Evolutionary conservation across 352 stramenopile species (phyloP).

Genomic region (Hyaloperonospora brassicae): DNA sequence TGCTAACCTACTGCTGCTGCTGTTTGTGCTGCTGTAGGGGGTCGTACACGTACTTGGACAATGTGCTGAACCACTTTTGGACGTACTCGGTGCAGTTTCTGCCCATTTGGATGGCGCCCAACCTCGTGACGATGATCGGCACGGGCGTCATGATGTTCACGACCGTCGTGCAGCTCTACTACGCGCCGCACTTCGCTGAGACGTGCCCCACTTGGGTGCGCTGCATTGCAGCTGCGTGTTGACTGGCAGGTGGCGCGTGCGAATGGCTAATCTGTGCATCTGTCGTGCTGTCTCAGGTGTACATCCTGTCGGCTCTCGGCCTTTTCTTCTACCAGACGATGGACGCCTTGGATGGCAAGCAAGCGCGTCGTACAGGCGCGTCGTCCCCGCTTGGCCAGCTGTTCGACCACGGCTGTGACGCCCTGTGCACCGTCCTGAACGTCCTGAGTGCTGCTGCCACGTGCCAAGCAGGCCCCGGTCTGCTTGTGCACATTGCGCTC

Average conservation of each 20-base stretch:
- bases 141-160: slow-evolving; percentile 69
- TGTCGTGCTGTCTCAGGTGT: slow-evolving; percentile 30
- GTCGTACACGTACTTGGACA: slow-evolving; percentile 84
- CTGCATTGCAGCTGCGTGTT: not conserved
- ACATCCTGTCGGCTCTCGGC: slow-evolving; percentile 60
- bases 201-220: slow-evolving; percentile 51
- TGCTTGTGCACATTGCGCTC: slow-evolving; percentile 45
- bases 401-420: slow-evolving; percentile 95
- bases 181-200: slow-evolving; percentile 59
- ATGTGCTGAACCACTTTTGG: slow-evolving; percentile 85
- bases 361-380: slow-evolving; percentile 90
- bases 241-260: not conserved
- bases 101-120: slow-evolving; percentile 86
- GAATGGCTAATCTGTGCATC: not conserved
- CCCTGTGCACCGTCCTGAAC: slow-evolving; percentile 77
- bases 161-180: slow-evolving; percentile 72
- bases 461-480: slow-evolving; percentile 40
- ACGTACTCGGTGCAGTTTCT: slow-evolving; percentile 74
- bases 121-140: slow-evolving; percentile 87
- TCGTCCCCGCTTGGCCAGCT: slow-evolving; percentile 95
- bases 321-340: slow-evolving; percentile 95
- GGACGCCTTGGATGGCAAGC: slow-evolving; percentile 99
- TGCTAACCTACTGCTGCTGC: slow-evolving; percentile 1
- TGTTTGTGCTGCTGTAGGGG: slow-evolving; percentile 34
- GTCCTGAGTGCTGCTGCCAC: slow-evolving; percentile 67